These are phyloP conservation scores for Endothia cerciana DNA, from an alignment of 2,329 filamentous ascomycete genomes.

Conservation along the genomic window DNA sequence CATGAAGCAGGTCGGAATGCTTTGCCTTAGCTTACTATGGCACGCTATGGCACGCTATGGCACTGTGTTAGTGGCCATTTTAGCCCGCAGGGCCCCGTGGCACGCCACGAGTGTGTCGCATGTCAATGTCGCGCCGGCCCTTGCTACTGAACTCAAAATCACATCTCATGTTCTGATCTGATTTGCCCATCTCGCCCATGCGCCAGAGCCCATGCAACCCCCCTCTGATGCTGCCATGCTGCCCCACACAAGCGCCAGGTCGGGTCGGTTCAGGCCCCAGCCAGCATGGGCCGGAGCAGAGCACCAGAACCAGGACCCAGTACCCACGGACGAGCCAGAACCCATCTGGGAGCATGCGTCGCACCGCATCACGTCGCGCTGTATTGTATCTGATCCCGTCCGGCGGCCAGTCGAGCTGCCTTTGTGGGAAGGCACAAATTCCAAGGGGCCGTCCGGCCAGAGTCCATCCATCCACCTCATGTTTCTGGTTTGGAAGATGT, in stretches of 20 bases:
- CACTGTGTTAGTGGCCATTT: slow-evolving; percentile 4
- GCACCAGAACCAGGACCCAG: no score
- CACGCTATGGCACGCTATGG: not conserved
- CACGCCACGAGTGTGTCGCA: slow-evolving; percentile 19
- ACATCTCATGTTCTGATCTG: slow-evolving; percentile 10
- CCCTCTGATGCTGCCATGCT: not conserved
- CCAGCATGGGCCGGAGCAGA: no score
- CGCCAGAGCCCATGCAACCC: not conserved
- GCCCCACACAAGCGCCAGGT: not conserved
- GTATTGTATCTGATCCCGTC: not conserved
- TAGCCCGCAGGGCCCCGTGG: slow-evolving; percentile 10
- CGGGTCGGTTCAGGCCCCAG: not conserved
- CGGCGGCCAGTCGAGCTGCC: not conserved
- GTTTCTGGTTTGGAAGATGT: not conserved
- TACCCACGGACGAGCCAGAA: not conserved
- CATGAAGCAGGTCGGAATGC: slow-evolving; percentile 3
- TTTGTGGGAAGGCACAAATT: slow-evolving; percentile 2
- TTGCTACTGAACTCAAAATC: slow-evolving; percentile 12
- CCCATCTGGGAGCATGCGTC: not conserved
- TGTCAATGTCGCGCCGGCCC: slow-evolving; percentile 20
- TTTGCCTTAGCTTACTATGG: not conserved
- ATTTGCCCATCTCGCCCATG: slow-evolving; percentile 6
- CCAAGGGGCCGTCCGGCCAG: not conserved
- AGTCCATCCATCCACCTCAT: no score
- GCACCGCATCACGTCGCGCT: not conserved